Percentiles rank a stretch among this genome's conserved stretches.
phyloP scores from a whole-genome alignment of 306 rosid species.

The Lablab purpureus region DNA sequence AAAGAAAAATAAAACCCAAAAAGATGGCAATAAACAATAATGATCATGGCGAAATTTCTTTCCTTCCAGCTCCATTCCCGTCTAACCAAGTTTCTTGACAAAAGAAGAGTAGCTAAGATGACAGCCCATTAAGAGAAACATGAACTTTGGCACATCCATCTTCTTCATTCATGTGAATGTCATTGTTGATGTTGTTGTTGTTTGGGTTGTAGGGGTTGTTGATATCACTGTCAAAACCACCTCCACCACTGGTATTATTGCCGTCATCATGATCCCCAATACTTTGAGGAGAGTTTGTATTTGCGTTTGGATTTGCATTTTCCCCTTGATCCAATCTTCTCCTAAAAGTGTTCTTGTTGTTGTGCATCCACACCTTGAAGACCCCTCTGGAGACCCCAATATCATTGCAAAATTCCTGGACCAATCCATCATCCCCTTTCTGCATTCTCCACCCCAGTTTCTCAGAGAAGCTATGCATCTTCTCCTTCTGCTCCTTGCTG shows the following conservation, averaged over 20 bases:
- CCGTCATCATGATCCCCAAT: conserved; percentile 1
- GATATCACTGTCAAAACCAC: conserved; percentile 36
- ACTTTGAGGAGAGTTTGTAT: conserved; percentile 9
- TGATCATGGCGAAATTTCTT: conserved; percentile 7
- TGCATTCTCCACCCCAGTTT: conserved; percentile 85
- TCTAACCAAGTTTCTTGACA: conserved; percentile 25
- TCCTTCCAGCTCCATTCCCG: background rate
- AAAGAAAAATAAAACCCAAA: background rate
- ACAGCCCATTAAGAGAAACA: conserved; percentile 59
- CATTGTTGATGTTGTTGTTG: conserved; percentile 38
- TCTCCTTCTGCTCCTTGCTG: conserved; percentile 86
- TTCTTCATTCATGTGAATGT: conserved; percentile 46
- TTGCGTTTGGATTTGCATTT: background rate
- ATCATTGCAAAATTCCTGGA: conserved; percentile 76
- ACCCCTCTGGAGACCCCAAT: conserved; percentile 73
- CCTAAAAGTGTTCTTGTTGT: conserved; percentile 75
- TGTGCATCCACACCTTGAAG: conserved; percentile 95
- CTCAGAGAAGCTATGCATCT: conserved; percentile 77
- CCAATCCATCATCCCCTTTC: conserved; percentile 61
- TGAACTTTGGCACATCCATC: conserved; percentile 52
- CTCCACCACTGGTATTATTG: background rate
- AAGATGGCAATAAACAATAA: conserved; percentile 30
- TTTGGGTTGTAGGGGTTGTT: conserved; percentile 39
- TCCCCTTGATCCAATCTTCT: conserved; percentile 44
- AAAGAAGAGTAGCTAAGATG: conserved; percentile 48